Evolutionary conservation across 345 rosid species (phyloP).

Genomic region (Jatropha curcas): DNA sequence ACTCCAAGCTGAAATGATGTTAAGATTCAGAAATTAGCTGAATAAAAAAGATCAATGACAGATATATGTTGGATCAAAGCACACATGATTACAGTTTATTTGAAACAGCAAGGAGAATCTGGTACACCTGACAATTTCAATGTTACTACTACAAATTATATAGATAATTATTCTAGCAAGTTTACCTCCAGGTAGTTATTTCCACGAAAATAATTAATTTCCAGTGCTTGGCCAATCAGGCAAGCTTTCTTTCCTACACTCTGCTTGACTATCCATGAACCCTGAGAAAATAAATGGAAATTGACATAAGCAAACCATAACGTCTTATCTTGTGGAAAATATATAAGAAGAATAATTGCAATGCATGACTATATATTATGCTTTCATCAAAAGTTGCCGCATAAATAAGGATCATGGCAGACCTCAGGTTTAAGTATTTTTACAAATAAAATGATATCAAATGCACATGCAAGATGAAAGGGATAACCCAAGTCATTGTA

Average conservation of each 20-base stretch:
- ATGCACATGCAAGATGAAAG: no score
- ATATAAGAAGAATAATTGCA: neutral
- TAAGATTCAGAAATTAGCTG: slow-evolving; percentile 3
- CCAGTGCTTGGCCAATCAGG: slow-evolving; percentile 90
- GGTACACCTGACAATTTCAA: neutral
- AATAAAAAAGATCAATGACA: no score
- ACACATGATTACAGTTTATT: neutral
- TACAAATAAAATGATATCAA: no score
- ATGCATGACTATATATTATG: no score
- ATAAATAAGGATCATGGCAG: no score
- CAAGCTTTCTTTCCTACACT: slow-evolving; percentile 98
- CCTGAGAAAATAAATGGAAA: slow-evolving; percentile 45
- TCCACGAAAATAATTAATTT: slow-evolving; percentile 82
- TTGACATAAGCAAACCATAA: neutral
- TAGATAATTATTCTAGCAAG: neutral
- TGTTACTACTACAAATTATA: neutral
- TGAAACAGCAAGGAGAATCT: neutral
- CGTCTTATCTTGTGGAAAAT: neutral
- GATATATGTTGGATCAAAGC: neutral
- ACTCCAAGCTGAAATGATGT: slow-evolving; percentile 69
- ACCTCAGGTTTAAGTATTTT: no score
- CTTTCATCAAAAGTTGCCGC: no score
- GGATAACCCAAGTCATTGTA: no score
- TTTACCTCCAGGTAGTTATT: slow-evolving; percentile 91
- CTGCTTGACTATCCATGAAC: slow-evolving; percentile 97